Evolutionary conservation across 768 basidiomycete species (phyloP), one percentile per base, ranked within the genome.

Genomic region (Xerocomus spinulosus): DNA sequence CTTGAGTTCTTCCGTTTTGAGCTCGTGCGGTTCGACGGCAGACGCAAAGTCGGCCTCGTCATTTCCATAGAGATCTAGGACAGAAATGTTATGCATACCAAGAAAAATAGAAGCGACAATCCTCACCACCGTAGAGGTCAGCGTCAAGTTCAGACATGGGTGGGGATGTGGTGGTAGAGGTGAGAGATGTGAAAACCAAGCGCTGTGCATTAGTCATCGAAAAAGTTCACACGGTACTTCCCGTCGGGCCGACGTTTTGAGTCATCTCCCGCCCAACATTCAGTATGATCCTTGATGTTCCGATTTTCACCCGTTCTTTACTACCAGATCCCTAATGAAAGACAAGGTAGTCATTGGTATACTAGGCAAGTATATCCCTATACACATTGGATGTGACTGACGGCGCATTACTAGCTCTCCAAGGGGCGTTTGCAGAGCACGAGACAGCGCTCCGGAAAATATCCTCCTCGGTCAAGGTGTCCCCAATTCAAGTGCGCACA

Each of bases 391-490:
- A 23, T 42, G 30, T 13, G 2, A 12, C 38, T 47, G 44, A 54
- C 29, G n/a, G 13, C 15, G 21, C 17, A 24, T 32, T 26, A 28
- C 21, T 59, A 92, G 94, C 94, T 30, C 76, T 97, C 33, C 94
- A 96, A 66, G 94, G 94, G 36, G 92, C 92, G 9, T 96, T 97
- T 64, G 74, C 78, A 14, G 94, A 97, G 68, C 94, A 97, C 66
- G 78, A 88, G 64, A 67, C 70, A 24, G 81, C 80, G 53, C 76
- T 92, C 25, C 76, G 85, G 62, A 78, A 76, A 60, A 67, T 82
- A 48, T 68, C 74, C 24, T 60, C 75, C 20, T 70, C 72, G 52
- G 61, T 66, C 33, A 74, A 68, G 52, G 66, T 85, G 50, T 62
- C 58, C 30, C 70, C 78, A 33, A 58, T 78, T 40, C 77, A 82